Conservation (phyloP, 345 rosid species). For the Murraya paniculata region DNA sequence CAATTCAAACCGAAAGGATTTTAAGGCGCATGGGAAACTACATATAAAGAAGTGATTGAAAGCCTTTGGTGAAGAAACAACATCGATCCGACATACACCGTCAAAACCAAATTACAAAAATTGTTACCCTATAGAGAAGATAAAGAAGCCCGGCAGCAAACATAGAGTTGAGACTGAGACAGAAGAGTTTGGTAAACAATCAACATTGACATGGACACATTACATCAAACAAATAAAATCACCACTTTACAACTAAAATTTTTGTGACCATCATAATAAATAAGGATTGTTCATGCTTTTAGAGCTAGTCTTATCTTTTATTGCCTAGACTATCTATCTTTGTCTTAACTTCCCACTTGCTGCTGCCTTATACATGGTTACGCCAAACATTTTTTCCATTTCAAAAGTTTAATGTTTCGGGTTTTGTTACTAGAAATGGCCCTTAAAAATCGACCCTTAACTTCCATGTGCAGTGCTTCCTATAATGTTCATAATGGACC, state of each 20-base stretch:
- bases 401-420: not conserved
- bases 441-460: not conserved
- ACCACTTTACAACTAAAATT: not conserved
- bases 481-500: not conserved
- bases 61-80: slow-evolving; percentile 21
- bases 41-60: slow-evolving; percentile 6
- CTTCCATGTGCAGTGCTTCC: not conserved
- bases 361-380: not conserved
- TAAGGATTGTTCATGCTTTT: not conserved
- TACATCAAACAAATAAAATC: not conserved
- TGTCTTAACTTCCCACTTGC: not conserved
- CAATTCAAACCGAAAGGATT: not conserved
- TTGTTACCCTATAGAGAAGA: not conserved
- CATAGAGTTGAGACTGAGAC: not conserved
- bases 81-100: slow-evolving; percentile 25
- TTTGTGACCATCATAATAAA: not conserved
- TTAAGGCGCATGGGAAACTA: not conserved
- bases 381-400: not conserved
- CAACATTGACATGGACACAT: slow-evolving; percentile 17
- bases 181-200: slow-evolving; percentile 22
- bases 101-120: slow-evolving; percentile 1
- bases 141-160: not conserved
- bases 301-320: not conserved
- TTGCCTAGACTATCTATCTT: not conserved
- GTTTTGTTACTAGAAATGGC: not conserved